These are phyloP conservation scores for Asclepias syriaca DNA, from an alignment of 257 asterid genomes.

Conservation along the genomic window DNA sequence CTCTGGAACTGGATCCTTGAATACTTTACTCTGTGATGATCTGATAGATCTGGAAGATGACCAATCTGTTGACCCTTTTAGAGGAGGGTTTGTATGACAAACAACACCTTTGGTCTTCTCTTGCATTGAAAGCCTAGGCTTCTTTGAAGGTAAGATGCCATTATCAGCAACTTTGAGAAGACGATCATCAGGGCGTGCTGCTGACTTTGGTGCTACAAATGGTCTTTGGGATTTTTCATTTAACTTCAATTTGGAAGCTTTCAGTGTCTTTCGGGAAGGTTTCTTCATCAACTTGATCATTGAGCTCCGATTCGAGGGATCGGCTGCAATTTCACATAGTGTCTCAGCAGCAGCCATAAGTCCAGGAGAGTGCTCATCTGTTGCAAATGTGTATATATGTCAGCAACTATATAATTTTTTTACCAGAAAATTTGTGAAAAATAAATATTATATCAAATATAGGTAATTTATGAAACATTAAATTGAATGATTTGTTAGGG, in stretches of 20 bases:
- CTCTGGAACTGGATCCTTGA: conserved; percentile 36
- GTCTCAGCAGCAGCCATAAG: conserved; percentile 69
- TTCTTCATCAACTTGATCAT: conserved; percentile 31
- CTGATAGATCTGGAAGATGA: conserved; percentile 35
- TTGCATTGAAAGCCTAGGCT: conserved; percentile 49
- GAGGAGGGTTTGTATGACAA: conserved; percentile 25
- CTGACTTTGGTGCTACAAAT: conserved; percentile 33
- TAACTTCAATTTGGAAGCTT: conserved; percentile 45
- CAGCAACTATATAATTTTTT: neutral
- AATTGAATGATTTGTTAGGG: neutral
- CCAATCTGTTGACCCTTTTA: conserved; percentile 37
- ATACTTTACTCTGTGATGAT: conserved; percentile 52
- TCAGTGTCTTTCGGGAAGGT: conserved; percentile 43
- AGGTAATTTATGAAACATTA: neutral
- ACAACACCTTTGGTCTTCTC: conserved; percentile 17
- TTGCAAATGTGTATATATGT: conserved; percentile 10
- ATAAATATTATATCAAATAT: neutral
- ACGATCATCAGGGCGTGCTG: conserved; percentile 25
- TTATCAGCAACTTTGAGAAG: conserved; percentile 35
- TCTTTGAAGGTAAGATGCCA: conserved; percentile 51
- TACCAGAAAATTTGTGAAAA: neutral
- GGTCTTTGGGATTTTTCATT: conserved; percentile 40
- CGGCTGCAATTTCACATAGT: conserved; percentile 50
- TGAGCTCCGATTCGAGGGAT: conserved; percentile 33
- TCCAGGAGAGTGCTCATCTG: conserved; percentile 48